Evolutionary conservation across 148 eudicot species (phyloP).

Genomic region (Chenopodium suecicum): DNA sequence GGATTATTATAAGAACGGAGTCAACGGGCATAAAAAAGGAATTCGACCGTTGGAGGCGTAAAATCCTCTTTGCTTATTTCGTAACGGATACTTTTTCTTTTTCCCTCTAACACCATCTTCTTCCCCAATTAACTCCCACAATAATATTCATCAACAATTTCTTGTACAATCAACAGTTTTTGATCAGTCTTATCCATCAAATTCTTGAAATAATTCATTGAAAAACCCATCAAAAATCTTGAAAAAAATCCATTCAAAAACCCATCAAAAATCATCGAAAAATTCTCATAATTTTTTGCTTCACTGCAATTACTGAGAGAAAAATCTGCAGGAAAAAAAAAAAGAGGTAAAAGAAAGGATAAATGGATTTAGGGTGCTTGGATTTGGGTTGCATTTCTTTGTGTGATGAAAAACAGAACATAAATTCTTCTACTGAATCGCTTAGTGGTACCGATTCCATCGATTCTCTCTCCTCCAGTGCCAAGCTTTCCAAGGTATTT

Average conservation of each 20-base stretch:
- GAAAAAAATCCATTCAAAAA: not conserved
- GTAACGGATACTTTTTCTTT: conserved; percentile 52
- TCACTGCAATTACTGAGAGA: not conserved
- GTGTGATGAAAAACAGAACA: conserved; percentile 35
- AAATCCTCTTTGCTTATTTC: conserved; percentile 1
- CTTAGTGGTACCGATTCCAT: not conserved
- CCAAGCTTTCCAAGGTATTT: conserved; percentile 51
- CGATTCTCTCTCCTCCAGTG: conserved; percentile 33
- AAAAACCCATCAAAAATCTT: too few species aligned
- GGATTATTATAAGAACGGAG: not conserved
- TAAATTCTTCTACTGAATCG: conserved; percentile 22
- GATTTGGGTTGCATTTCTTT: conserved; percentile 60
- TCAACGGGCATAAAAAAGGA: conserved; percentile 6
- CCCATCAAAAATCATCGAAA: not conserved
- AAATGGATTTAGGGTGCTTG: conserved; percentile 73
- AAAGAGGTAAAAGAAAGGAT: not conserved
- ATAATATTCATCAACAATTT: not conserved
- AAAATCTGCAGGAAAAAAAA: not conserved
- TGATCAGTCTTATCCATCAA: too few species aligned
- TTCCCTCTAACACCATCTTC: not conserved
- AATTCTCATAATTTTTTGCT: not conserved
- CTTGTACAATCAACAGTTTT: too few species aligned
- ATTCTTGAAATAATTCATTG: too few species aligned
- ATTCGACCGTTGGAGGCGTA: conserved; percentile 44
- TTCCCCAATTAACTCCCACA: not conserved